Evolutionary conservation across 75 land plant species (phyloP).

Genomic region (Larix kaempferi): DNA sequence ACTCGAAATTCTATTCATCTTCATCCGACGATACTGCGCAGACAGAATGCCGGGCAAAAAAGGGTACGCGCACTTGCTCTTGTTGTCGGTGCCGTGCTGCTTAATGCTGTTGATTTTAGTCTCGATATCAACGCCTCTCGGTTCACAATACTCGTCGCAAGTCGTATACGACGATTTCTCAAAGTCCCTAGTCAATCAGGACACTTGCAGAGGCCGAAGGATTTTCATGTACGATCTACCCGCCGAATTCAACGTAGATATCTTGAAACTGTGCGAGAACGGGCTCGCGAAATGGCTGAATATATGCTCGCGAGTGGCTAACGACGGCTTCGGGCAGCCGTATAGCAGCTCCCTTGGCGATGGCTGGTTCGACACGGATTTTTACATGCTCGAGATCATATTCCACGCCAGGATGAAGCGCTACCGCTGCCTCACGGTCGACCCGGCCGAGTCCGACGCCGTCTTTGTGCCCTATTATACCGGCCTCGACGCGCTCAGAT

Average conservation of each 20-base stretch:
- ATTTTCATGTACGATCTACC: slow-evolving; percentile 21
- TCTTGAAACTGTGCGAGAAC: background rate
- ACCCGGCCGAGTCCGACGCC: slow-evolving; percentile 5
- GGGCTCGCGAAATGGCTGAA: slow-evolving; percentile 15
- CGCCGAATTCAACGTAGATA: slow-evolving; percentile 6
- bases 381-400: slow-evolving; percentile 17
- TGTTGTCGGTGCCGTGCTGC: too few relatives aligned
- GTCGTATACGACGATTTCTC: too few relatives aligned
- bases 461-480: slow-evolving; percentile 19
- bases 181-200: too few relatives aligned
- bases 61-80: too few relatives aligned
- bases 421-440: slow-evolving; percentile 1
- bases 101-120: too few relatives aligned
- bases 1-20: too few relatives aligned
- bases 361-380: slow-evolving; percentile 15
- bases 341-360: background rate
- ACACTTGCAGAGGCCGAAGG: background rate
- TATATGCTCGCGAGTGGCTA: slow-evolving; percentile 12
- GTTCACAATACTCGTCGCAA: too few relatives aligned
- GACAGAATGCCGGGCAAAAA: too few relatives aligned
- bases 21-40: too few relatives aligned
- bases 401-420: slow-evolving; percentile 13
- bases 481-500: slow-evolving; percentile 3
- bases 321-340: slow-evolving; percentile 11
- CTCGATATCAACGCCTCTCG: too few relatives aligned